Conservation (phyloP, 2,329 filamentous ascomycete genomes). For the Hypoxylon sp. region DNA sequence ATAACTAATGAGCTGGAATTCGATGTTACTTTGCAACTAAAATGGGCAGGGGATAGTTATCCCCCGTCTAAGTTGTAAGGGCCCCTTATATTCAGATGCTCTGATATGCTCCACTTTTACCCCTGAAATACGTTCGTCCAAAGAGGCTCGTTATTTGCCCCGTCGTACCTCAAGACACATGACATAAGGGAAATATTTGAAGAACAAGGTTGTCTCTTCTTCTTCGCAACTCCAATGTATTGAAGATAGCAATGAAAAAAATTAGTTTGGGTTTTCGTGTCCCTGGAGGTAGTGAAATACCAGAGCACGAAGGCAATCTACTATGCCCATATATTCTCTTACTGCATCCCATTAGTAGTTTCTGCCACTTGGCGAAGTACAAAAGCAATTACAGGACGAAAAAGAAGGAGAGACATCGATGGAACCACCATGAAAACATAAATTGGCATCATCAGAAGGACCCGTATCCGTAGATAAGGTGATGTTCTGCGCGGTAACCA, state of each 20-base stretch:
- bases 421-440: no score
- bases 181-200: neutral
- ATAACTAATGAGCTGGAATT: no score
- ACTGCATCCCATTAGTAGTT: neutral
- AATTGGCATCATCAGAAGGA: no score
- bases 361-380: neutral
- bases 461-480: no score
- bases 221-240: neutral
- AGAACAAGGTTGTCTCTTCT: neutral
- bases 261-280: neutral
- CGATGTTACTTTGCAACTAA: no score
- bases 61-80: no score
- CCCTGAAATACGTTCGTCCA: neutral
- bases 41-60: no score
- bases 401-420: no score
- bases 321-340: neutral
- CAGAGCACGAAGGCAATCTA: neutral
- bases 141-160: neutral
- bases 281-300: neutral
- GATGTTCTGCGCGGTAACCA: no score
- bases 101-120: neutral
- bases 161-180: neutral
- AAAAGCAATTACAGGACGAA: neutral
- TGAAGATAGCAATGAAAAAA: slow-evolving; percentile 4
- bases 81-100: no score